A percentile compares a stretch with the other conserved stretches of the same genome.
Conservation (phyloP, 2,329 filamentous ascomycete genomes). For the Hypoxylon sp. region DNA sequence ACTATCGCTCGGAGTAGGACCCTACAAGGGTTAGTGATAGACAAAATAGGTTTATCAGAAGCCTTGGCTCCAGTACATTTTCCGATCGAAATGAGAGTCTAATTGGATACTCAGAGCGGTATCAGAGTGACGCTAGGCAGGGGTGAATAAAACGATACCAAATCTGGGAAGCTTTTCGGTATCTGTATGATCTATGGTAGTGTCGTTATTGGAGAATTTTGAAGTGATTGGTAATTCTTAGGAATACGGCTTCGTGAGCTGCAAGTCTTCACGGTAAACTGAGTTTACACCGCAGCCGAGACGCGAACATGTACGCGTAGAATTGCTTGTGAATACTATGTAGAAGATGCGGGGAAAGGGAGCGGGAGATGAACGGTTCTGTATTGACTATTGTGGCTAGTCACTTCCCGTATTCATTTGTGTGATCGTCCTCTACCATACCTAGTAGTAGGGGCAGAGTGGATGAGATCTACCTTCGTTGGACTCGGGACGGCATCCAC, state of each 20-base stretch:
- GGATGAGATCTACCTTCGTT: background rate
- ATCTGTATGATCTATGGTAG: background rate
- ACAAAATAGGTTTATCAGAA: background rate
- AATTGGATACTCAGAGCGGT: background rate
- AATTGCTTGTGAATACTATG: background rate
- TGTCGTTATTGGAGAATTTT: background rate
- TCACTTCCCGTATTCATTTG: background rate
- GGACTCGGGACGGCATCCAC: background rate
- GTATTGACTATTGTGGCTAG: background rate
- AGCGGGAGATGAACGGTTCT: slow-evolving; percentile 1
- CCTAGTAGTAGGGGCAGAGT: background rate
- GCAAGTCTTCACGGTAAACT: background rate
- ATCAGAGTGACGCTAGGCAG: background rate
- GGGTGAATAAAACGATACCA: background rate
- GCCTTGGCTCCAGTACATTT: background rate
- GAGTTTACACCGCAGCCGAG: background rate
- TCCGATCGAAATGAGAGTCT: background rate
- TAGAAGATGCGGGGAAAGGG: background rate
- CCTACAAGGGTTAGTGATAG: background rate
- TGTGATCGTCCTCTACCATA: background rate
- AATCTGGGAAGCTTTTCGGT: background rate
- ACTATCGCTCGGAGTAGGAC: background rate
- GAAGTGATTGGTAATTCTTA: background rate
- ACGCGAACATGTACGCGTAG: background rate
- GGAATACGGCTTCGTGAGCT: background rate